phyloP scores from a whole-genome alignment of 768 basidiomycete genomes.

The Dioszegia aurantiaca region DNA sequence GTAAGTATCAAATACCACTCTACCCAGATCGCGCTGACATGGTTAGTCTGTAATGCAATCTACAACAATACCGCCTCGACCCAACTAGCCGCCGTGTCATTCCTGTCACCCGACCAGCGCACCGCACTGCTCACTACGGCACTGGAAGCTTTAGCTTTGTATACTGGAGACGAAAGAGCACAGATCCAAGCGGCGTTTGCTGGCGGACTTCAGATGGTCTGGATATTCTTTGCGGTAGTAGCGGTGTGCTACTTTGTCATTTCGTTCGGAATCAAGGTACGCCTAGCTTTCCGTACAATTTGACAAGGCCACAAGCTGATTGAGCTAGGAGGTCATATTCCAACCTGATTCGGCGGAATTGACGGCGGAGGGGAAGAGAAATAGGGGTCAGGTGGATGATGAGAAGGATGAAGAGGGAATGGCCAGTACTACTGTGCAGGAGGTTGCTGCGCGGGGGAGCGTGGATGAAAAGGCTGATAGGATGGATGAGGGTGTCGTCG shows the following conservation, averaged over 20 bases:
- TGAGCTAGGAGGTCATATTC: slow-evolving; percentile 25
- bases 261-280: slow-evolving; percentile 30
- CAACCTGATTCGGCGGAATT: slow-evolving; percentile 23
- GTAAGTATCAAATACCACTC: slow-evolving; percentile 12
- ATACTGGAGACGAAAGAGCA: slow-evolving; percentile 2
- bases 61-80: slow-evolving; percentile 39
- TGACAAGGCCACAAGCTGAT: no score
- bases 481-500: not conserved
- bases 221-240: slow-evolving; percentile 35
- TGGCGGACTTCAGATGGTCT: slow-evolving; percentile 33
- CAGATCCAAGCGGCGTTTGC: slow-evolving; percentile 31
- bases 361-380: slow-evolving; percentile 13
- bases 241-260: slow-evolving; percentile 28
- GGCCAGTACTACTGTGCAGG: not conserved
- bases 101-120: slow-evolving; percentile 11
- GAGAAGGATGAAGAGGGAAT: slow-evolving; percentile 7
- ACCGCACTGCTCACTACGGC: slow-evolving; percentile 15
- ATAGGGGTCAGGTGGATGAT: not conserved
- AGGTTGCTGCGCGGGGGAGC: not conserved
- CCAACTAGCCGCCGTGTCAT: not conserved
- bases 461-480: not conserved
- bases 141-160: slow-evolving; percentile 8
- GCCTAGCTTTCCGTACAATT: no score
- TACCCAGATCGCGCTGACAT: not conserved
- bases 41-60: slow-evolving; percentile 41